Conservation (phyloP, 495 filamentous ascomycete species). For the Xanthoparmelia taractica region DNA sequence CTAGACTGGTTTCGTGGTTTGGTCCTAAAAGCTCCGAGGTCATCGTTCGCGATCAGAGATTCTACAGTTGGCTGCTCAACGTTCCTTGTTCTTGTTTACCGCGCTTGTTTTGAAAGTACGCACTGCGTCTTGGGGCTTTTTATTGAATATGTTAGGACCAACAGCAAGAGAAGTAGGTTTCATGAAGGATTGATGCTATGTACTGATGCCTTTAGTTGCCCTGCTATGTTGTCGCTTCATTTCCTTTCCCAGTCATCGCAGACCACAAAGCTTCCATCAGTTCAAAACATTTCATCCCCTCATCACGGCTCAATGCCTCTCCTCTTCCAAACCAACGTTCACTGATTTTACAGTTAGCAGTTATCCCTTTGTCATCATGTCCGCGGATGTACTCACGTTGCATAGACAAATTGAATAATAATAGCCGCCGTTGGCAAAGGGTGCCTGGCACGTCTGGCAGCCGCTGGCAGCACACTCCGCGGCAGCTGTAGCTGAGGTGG, state of each 20-base stretch:
- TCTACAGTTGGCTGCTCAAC: too few relatives aligned
- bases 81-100: not conserved
- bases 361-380: not conserved
- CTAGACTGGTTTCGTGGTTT: too few relatives aligned
- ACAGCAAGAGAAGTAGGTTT: not conserved
- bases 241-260: not conserved
- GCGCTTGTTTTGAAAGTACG: not conserved
- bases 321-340: not conserved
- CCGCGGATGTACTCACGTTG: not conserved
- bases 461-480: slow-evolving; percentile 4
- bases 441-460: not conserved
- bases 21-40: too few relatives aligned
- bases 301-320: not conserved
- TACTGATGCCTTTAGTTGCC: not conserved
- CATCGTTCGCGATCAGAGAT: too few relatives aligned
- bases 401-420: not conserved
- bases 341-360: not conserved
- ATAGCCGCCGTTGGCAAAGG: not conserved
- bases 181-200: not conserved
- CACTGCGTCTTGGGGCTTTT: not conserved
- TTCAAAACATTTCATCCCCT: not conserved
- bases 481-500: not conserved
- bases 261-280: not conserved
- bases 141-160: not conserved
- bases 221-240: not conserved